Evolutionary conservation across 768 basidiomycete species (phyloP), one percentile per base, ranked within the genome.

Genomic region (Rhizopogon rudus): DNA sequence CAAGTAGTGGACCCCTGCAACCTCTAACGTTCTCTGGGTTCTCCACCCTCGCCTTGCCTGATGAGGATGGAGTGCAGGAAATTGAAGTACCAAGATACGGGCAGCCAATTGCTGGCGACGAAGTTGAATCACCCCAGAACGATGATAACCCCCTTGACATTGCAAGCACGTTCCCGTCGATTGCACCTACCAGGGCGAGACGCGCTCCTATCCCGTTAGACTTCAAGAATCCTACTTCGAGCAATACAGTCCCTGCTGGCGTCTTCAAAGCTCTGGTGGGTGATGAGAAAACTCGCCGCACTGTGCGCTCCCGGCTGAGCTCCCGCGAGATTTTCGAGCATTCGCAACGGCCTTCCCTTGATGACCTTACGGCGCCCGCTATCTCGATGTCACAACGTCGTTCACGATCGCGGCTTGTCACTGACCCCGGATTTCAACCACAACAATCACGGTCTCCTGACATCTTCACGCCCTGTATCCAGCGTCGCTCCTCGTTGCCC

Each of bases 201-300:
- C 86, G 87, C 43, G 82, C 88, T 6, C 91, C 88, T 9, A 84
- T 91, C 55, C 89, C 88, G 14, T 65, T 82, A n/a, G 89, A 92
- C 67, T 93, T 91, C 74, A 83, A 76, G 63, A 82, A 82, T 55
- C 77, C 83, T 16, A 68, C 77, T 12, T 79, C 79, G 14, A 82
- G 75, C 35, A 91, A 89, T 62, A 93, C 88, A 6, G 86, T 92
- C 8, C 91, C 91, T 17, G 91, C 91, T 35, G 89, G 89, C 2
- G 64, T 93, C 54, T 93, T 93, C 80, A 92, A 92, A 72, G 87
- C 88, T 10, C 75, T 91, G 49, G 83, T 79, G 28, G 65, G 64
- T 17, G 88, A 91, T 44, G 88, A 88, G 58, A 78, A 85, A 43
- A 84, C 86, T 2, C 81, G 88, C 54, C 76, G 82, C 44, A 76